Conservation (phyloP, 2,329 filamentous ascomycete species). For the Trichoderma sp. region DNA sequence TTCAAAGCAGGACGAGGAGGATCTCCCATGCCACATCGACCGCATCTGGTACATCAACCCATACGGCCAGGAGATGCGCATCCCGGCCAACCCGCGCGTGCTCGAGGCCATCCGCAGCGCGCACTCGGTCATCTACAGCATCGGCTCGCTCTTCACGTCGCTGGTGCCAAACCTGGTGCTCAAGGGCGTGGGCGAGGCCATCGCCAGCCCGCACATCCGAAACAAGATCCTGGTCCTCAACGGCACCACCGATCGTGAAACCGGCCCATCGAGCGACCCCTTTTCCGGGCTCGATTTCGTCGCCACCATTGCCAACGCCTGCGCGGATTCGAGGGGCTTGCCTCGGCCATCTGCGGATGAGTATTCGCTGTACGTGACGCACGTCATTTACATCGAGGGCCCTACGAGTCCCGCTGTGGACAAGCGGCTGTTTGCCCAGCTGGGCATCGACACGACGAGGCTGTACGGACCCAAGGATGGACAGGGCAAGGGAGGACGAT, state of each 20-base stretch:
- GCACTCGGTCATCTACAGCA: constrained; percentile 79
- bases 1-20: constrained; percentile 71
- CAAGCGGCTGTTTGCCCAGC: constrained; percentile 54
- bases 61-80: constrained; percentile 92
- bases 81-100: constrained; percentile 78
- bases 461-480: constrained; percentile 67
- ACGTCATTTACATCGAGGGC: constrained; percentile 76
- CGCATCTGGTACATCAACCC: constrained; percentile 97
- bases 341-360: constrained; percentile 41
- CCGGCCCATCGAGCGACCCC: constrained; percentile 62
- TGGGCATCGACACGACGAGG: constrained; percentile 75
- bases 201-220: constrained; percentile 43
- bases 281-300: constrained; percentile 81
- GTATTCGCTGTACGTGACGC: constrained; percentile 72
- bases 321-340: constrained; percentile 62
- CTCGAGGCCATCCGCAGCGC: constrained; percentile 64
- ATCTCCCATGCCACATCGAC: constrained; percentile 73
- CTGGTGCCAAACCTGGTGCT: constrained; percentile 81
- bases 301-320: constrained; percentile 72
- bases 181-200: constrained; percentile 65
- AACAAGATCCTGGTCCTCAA: constrained; percentile 85
- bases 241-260: constrained; percentile 80
- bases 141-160: constrained; percentile 90
- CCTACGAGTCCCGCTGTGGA: constrained; percentile 69
- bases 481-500: constrained; percentile 50